Conservation (phyloP, 495 filamentous ascomycete species). For the Haplographium delicatum region DNA sequence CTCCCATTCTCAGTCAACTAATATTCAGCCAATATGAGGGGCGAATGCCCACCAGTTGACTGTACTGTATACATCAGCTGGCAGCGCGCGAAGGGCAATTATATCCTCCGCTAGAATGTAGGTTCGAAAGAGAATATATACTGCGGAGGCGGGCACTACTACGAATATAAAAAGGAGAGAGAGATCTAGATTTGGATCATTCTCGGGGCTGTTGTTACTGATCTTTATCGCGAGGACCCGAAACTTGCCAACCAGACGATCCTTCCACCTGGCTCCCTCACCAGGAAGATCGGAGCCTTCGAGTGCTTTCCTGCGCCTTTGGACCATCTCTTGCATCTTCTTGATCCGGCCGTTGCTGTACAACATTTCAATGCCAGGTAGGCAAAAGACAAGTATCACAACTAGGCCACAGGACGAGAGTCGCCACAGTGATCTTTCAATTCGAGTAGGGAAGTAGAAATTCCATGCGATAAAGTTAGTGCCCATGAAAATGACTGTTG, state of each 20-base stretch:
- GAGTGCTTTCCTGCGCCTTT: too few species aligned
- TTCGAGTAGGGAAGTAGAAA: slow-evolving; percentile 33
- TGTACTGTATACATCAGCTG: not conserved
- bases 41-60: slow-evolving; percentile 5
- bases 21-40: slow-evolving; percentile 7
- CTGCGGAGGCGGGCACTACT: not conserved
- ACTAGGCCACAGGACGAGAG: too few species aligned
- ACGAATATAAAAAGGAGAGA: not conserved
- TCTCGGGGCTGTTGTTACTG: not conserved
- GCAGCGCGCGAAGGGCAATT: slow-evolving; percentile 2
- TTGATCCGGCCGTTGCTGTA: too few species aligned
- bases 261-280: too few species aligned
- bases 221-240: too few species aligned
- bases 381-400: too few species aligned
- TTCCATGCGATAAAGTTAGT: slow-evolving; percentile 37
- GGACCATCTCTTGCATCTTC: too few species aligned
- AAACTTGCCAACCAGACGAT: too few species aligned
- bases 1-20: too few species aligned
- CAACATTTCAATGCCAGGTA: too few species aligned
- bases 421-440: slow-evolving; percentile 33
- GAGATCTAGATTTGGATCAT: not conserved
- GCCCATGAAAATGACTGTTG: too few species aligned
- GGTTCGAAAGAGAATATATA: slow-evolving; percentile 2
- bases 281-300: too few species aligned
- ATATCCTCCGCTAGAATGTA: slow-evolving; percentile 3